Evolutionary conservation across 768 basidiomycete species (phyloP).

Genomic region (Imleria badia): DNA sequence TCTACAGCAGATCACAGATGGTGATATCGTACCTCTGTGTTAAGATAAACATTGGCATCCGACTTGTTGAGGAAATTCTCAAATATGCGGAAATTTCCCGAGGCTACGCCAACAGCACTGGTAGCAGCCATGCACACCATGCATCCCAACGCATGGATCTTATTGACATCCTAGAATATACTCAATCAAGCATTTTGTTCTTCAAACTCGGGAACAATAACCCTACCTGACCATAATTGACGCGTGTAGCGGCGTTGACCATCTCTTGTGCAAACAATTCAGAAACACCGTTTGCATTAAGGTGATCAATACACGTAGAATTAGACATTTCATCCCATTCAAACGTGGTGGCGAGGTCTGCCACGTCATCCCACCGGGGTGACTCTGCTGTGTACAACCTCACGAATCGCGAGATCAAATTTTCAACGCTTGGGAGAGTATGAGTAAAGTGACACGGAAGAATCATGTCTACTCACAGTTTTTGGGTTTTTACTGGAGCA

Average conservation of each 20-base stretch:
- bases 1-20: not conserved
- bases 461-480: constrained; percentile 41
- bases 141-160: constrained; percentile 78
- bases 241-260: constrained; percentile 76
- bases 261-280: constrained; percentile 66
- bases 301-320: constrained; percentile 56
- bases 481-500: constrained; percentile 56
- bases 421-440: constrained; percentile 46
- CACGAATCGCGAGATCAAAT: constrained; percentile 52
- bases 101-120: constrained; percentile 63
- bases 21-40: constrained; percentile 55
- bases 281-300: constrained; percentile 53
- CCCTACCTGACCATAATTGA: constrained; percentile 78
- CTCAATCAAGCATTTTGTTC: not conserved
- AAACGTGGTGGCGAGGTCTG: constrained; percentile 51
- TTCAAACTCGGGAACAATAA: not conserved
- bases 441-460: not conserved
- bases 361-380: constrained; percentile 63
- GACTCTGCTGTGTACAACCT: constrained; percentile 53
- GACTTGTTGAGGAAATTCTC: constrained; percentile 74
- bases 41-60: constrained; percentile 65
- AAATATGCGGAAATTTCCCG: constrained; percentile 87
- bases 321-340: constrained; percentile 50
- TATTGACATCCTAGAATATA: constrained; percentile 52
- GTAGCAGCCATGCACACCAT: constrained; percentile 67